Conservation (phyloP, 1,139 yeast species). For the Yamadazyma sp. region DNA sequence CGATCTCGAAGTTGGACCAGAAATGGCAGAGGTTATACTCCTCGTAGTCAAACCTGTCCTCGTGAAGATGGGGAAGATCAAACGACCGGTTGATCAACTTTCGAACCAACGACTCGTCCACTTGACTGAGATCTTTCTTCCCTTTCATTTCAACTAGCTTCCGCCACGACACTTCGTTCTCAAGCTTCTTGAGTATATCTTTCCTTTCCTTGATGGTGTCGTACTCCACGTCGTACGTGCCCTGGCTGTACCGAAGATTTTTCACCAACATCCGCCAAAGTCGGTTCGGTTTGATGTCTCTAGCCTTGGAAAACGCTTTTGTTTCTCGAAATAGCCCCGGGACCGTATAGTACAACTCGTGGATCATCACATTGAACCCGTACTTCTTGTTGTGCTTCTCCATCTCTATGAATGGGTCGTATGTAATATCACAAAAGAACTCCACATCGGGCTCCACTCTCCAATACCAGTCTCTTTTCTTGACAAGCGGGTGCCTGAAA, state of each 20-base stretch:
- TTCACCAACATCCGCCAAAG: conserved; percentile 58
- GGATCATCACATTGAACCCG: conserved; percentile 77
- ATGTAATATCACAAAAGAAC: conserved; percentile 84
- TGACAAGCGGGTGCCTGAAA: conserved; percentile 70
- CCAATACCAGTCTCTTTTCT: conserved; percentile 85
- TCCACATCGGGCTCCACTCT: conserved; percentile 90
- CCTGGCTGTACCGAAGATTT: conserved; percentile 27
- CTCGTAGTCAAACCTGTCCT: conserved; percentile 61
- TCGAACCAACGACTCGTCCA: conserved; percentile 24
- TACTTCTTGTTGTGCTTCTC: conserved; percentile 64
- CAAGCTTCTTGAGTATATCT: conserved; percentile 28
- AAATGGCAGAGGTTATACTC: conserved; percentile 83
- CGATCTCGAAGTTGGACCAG: conserved; percentile 94
- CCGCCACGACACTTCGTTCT: conserved; percentile 26
- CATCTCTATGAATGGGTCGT: conserved; percentile 89
- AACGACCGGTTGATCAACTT: conserved; percentile 25
- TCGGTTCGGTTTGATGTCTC: conserved; percentile 41
- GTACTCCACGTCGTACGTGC: conserved; percentile 22
- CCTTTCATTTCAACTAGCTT: conserved; percentile 21
- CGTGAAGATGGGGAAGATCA: conserved; percentile 36
- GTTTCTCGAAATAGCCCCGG: conserved; percentile 80
- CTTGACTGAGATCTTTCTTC: conserved; percentile 24
- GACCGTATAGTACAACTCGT: conserved; percentile 74
- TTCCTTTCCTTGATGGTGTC: conserved; percentile 17
- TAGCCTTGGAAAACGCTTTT: conserved; percentile 52